Conservation (phyloP, 23 red algal species). For the Pyropia haitanensis region DNA sequence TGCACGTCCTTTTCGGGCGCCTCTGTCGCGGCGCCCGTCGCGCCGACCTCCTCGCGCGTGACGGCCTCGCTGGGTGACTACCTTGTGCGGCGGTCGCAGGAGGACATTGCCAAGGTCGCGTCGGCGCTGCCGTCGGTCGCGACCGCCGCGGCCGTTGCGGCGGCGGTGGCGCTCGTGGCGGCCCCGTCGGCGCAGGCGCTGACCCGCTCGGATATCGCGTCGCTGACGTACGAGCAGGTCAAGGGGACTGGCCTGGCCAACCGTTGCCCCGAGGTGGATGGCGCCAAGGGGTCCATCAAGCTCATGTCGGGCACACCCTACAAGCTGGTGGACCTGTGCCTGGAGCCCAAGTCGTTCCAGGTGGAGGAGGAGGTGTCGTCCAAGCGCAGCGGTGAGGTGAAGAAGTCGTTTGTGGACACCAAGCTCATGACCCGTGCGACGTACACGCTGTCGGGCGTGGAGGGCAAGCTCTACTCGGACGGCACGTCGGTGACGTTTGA, state of each 20-base stretch:
- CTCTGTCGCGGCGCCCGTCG: no score
- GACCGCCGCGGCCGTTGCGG: conserved; percentile 21
- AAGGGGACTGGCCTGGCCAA: conserved; percentile 96
- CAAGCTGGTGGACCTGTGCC: conserved; percentile 97
- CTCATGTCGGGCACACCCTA: conserved; percentile 71
- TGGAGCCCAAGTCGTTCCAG: conserved; percentile 96
- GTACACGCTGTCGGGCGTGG: conserved; percentile 85
- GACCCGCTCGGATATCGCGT: conserved; percentile 66
- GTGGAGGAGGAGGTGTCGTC: conserved; percentile 85
- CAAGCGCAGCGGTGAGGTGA: conserved; percentile 51
- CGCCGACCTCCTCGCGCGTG: conserved; percentile 3
- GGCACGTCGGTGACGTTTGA: conserved; percentile 60
- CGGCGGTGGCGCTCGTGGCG: conserved; percentile 30
- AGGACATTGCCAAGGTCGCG: conserved; percentile 38
- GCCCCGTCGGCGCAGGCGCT: conserved; percentile 38
- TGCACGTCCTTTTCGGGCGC: no score
- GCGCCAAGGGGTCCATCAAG: conserved; percentile 81
- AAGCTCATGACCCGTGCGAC: conserved; percentile 97
- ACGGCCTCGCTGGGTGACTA: conserved; percentile 34
- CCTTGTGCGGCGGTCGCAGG: conserved; percentile 37
- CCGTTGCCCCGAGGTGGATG: conserved; percentile 91
- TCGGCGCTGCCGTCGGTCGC: conserved; percentile 20
- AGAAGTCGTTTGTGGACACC: conserved; percentile 87
- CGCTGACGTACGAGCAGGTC: conserved; percentile 94
- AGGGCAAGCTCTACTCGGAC: conserved; percentile 61